These are phyloP conservation scores for Boletus vinaceobasis DNA, from an alignment of 768 basidiomycete species.

Conservation along the genomic window DNA sequence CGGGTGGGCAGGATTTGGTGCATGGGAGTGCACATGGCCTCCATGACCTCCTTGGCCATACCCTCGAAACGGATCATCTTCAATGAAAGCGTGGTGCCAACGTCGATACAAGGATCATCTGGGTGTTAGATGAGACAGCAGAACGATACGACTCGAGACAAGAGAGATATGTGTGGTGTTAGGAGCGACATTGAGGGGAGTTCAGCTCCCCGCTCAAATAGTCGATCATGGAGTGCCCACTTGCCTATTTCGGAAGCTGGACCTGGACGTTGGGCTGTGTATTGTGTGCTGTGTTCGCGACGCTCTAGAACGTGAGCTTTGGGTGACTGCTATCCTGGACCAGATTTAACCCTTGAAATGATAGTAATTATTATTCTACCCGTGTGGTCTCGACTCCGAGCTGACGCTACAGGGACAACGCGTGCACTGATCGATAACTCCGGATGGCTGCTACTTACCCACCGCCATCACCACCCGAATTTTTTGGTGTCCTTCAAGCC, in stretches of 20 bases:
- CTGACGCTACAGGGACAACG: not conserved
- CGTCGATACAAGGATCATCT: conserved; percentile 3
- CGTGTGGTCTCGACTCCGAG: not conserved
- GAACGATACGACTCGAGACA: not conserved
- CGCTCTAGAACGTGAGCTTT: conserved; percentile 18
- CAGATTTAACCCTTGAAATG: conserved; percentile 2
- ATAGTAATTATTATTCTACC: not conserved
- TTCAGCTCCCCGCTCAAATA: conserved; percentile 23
- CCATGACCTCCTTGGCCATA: conserved; percentile 70
- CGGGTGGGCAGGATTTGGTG: conserved; percentile 58
- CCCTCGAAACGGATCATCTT: conserved; percentile 77
- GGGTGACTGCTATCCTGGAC: not conserved
- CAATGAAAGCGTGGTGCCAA: not conserved
- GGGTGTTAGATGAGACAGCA: not conserved
- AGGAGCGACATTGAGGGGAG: conserved; percentile 10
- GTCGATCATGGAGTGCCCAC: conserved; percentile 24
- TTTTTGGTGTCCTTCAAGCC: conserved; percentile 11
- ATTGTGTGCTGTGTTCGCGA: conserved; percentile 4
- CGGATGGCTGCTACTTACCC: not conserved
- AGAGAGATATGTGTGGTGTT: conserved; percentile 5
- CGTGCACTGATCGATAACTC: not conserved
- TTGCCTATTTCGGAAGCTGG: conserved; percentile 24
- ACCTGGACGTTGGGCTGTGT: conserved; percentile 17
- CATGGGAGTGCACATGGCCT: conserved; percentile 85
- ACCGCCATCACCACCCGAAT: not conserved